Evolutionary conservation across 2,329 filamentous ascomycete species (phyloP).

Genomic region (Xylariaceae sp.): DNA sequence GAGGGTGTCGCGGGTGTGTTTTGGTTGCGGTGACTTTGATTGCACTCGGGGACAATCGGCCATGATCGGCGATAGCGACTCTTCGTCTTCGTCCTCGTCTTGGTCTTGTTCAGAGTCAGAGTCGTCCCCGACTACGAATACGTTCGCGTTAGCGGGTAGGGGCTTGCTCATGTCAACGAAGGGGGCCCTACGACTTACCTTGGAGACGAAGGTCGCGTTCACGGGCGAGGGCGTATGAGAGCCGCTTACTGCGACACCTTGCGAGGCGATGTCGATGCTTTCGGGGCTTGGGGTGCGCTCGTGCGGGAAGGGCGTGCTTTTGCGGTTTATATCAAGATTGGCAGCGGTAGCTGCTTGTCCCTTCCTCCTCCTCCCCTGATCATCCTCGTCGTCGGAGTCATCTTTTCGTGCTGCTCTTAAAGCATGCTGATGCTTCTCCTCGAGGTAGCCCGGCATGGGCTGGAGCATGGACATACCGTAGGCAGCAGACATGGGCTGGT

Average conservation of each 20-base stretch:
- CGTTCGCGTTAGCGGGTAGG: background rate
- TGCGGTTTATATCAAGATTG: background rate
- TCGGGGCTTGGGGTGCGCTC: background rate
- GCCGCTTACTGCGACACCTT: background rate
- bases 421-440: background rate
- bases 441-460: background rate
- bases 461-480: background rate
- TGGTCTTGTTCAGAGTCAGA: background rate
- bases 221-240: too few species aligned
- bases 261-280: background rate
- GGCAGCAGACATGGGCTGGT: constrained; percentile 14
- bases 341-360: too few species aligned
- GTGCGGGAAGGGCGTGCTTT: background rate
- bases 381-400: background rate
- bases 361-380: background rate
- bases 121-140: constrained; percentile 6
- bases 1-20: background rate
- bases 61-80: background rate
- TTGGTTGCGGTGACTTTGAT: background rate
- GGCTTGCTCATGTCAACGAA: background rate
- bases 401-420: too few species aligned
- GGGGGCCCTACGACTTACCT: background rate
- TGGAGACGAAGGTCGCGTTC: too few species aligned
- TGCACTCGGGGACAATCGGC: background rate
- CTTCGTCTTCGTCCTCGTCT: background rate